Conservation (phyloP, 2,329 filamentous ascomycete species). For the Stachybotrys chartarum region DNA sequence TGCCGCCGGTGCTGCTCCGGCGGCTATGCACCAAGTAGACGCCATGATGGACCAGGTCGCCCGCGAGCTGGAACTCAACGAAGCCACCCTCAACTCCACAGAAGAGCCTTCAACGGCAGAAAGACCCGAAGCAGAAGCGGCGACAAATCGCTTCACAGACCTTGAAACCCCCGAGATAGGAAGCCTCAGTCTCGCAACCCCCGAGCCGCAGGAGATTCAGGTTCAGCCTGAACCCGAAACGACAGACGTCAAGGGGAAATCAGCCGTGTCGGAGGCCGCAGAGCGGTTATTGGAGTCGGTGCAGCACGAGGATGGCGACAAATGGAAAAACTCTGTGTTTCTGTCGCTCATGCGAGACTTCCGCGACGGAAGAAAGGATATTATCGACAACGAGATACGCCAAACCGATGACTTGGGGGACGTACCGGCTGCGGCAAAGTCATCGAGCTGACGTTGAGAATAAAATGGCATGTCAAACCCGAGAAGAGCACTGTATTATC, state of each 20-base stretch:
- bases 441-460: conserved; percentile 10
- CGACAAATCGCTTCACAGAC: conserved; percentile 13
- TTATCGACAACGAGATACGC: conserved; percentile 32
- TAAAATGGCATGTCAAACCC: neutral
- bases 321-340: conserved; percentile 40
- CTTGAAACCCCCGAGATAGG: conserved; percentile 23
- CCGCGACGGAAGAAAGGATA: conserved; percentile 35
- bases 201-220: neutral
- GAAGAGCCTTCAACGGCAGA: neutral
- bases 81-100: conserved; percentile 13
- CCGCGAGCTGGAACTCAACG: conserved; percentile 29
- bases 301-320: conserved; percentile 35
- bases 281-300: conserved; percentile 34
- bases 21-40: conserved; percentile 30
- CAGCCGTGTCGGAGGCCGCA: conserved; percentile 34
- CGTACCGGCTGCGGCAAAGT: neutral
- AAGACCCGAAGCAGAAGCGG: neutral
- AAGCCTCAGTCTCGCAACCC: conserved; percentile 19
- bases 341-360: conserved; percentile 38
- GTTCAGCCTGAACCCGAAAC: conserved; percentile 6
- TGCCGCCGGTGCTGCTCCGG: conserved; percentile 13
- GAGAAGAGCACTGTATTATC: neutral
- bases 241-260: conserved; percentile 15
- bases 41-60: conserved; percentile 36
- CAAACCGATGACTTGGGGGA: conserved; percentile 14